Base-by-base conservation (phyloP, 208 protist species). In the Acanthamoeba culbertsoni region DNA sequence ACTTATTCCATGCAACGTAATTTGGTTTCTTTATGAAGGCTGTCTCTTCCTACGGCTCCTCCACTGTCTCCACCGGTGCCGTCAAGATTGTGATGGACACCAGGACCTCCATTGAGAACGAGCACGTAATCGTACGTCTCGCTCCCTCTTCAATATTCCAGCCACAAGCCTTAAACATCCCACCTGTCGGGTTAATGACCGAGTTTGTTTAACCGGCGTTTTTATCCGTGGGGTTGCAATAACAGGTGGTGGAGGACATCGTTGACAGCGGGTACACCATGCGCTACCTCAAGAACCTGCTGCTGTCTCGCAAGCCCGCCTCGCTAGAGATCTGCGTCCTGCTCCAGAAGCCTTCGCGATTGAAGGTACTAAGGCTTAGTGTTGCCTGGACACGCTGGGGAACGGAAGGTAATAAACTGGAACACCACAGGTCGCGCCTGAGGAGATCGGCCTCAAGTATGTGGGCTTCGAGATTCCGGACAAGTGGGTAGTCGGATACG, bases 41-140 rank as follows among this genome's bases (percentile, higher is more conserved):
- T 0, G 79, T 89, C 79, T 65, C 51, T 14, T 65, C 51, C 5
- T 89, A 89, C 35, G 79, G 79, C 48, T 65, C 51, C 10, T 57
- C 51, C 51, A 89, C 79, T 12, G 79, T 89, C 79, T 65, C 79
- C 6, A 46, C 79, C 51, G 79, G 79, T 65, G 79, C 79, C 26
- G 79, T 89, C 46, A 89, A 89, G 79, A 89, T 89, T 51, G 51
- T 89, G 51, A 89, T 89, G 79, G 79, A 89, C 79, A 89, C 79
- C 48, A 59, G 79, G 10, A 89, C 79, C 33, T 65, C 45, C 46
- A 89, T 89, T 26, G 79, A 89, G 79, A 51, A 51, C 16, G 48
- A 89, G 53, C 79, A 89, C 51, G 79, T 89, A 42, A 14, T 89
- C 8, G 79, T 89, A 63, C 79, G 51, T n/a, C 35, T n/a, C 20